A percentile compares a stretch with the other conserved stretches of the same genome.
These are phyloP conservation scores for Melastoma candidum DNA, from an alignment of 441 rosid genomes.

Conservation along the genomic window DNA sequence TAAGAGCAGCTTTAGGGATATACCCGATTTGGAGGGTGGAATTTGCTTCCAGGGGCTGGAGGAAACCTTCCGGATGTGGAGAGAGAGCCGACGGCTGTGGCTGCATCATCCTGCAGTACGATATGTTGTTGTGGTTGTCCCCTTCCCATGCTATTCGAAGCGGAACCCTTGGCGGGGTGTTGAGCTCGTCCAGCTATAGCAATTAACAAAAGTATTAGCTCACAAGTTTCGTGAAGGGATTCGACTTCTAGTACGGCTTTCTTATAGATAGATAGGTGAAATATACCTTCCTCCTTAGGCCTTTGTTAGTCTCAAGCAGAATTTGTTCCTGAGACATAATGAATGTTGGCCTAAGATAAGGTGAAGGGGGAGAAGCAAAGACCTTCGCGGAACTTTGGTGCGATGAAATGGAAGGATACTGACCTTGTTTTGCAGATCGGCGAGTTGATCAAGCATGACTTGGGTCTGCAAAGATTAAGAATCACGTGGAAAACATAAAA, in stretches of 20 bases:
- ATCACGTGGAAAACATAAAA: constrained; percentile 6
- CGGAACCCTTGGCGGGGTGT: constrained; percentile 10
- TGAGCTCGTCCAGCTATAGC: background rate
- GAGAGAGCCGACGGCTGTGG: constrained; percentile 11
- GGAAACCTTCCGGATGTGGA: constrained; percentile 30
- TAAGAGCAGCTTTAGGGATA: background rate
- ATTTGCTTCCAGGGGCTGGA: constrained; percentile 26
- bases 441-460: constrained; percentile 34
- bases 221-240: no score
- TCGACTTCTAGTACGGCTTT: background rate
- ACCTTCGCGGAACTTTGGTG: background rate
- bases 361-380: background rate
- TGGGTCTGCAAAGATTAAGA: constrained; percentile 31
- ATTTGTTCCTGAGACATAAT: constrained; percentile 29
- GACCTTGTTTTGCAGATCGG: constrained; percentile 51
- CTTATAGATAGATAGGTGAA: background rate
- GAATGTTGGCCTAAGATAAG: background rate
- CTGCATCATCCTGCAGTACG: constrained; percentile 10
- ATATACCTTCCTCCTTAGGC: constrained; percentile 38
- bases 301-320: constrained; percentile 34
- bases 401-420: background rate
- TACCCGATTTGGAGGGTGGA: constrained; percentile 44
- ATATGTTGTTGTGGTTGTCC: constrained; percentile 1
- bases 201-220: no score
- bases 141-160: constrained; percentile 35